Percentiles rank a stretch among this genome's conserved stretches.
Conservation (phyloP, 805 yeast genomes). For the Wickerhamiella cacticola region DNA sequence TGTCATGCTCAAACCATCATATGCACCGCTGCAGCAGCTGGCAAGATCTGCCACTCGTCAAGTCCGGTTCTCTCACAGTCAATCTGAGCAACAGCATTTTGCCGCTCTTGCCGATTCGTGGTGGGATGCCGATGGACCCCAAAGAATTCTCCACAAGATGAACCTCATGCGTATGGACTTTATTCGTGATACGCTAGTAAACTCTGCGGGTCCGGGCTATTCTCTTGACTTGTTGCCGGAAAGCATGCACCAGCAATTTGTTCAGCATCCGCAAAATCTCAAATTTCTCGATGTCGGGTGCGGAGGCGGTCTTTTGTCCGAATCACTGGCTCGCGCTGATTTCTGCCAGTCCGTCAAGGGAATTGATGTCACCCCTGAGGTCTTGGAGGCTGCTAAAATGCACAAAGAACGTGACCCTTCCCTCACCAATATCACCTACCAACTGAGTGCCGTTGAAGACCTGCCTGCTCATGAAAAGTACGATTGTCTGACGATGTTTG, state of each 20-base stretch:
- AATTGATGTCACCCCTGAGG: conserved; percentile 76
- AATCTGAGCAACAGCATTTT: conserved; percentile 61
- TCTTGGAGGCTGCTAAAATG: conserved; percentile 59
- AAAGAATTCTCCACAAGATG: conserved; percentile 89
- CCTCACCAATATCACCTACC: conserved; percentile 48
- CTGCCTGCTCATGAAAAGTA: conserved; percentile 36
- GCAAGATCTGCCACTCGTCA: not conserved
- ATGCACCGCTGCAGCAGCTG: not conserved
- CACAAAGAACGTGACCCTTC: conserved; percentile 61
- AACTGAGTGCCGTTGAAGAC: conserved; percentile 51
- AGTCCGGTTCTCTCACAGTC: conserved; percentile 1
- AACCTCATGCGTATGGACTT: conserved; percentile 82
- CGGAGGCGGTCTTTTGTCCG: conserved; percentile 94
- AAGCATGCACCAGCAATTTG: conserved; percentile 16
- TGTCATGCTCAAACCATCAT: conserved; percentile 4
- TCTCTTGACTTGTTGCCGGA: conserved; percentile 53
- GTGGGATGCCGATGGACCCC: conserved; percentile 96
- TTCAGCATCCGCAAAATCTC: conserved; percentile 34
- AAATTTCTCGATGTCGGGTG: conserved; percentile 83
- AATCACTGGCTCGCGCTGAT: conserved; percentile 64
- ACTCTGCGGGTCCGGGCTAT: conserved; percentile 49
- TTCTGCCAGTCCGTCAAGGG: conserved; percentile 58
- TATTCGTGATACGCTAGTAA: conserved; percentile 49
- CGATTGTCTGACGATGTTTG: conserved; percentile 83
- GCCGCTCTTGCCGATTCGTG: conserved; percentile 82